Evolutionary conservation across 2,329 filamentous ascomycete genomes (phyloP), one percentile per base, ranked within the genome.

Genomic region (Ophiostoma sp.): DNA sequence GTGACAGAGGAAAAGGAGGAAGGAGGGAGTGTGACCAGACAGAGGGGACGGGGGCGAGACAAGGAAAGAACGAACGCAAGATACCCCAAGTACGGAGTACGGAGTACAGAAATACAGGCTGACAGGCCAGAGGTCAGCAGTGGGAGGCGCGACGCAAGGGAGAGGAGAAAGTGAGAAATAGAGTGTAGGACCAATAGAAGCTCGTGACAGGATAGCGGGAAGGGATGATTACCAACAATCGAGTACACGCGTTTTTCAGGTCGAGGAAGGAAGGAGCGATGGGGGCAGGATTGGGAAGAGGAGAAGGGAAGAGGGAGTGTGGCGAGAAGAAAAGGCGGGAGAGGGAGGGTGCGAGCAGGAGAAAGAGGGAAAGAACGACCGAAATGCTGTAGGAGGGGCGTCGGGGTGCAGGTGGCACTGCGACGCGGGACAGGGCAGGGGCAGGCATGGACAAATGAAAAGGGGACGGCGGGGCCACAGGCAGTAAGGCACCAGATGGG

Each of bases 21-120:
- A 58, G 12, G 52, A 58, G 52, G 52, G 60, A 63, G 60, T 63
- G 60, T 63, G 63, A 38, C 40, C 18, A 64, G 63, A 27, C 16
- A 42, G 8, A 41, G 38, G 41, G 41, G 62, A 41, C 8, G 40
- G 62, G 7, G 41, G 63, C n/a, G 42, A 44, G 55, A 60, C 49
- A 52, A 52, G 49, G 49, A n/a, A 52, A 18, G 49, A 52, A 18
- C 49, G 49, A 18, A 52, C 49, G 49, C 4, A 18, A 52, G 18
- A 52, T 52, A n/a, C 49, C 3, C 45, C 45, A 58, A 38, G 38
- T 5, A 4, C 18, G 5, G 12, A 36, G 12, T 58, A 60, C 55
- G 38, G 55, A 4, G 27, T 27, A 27, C 55, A 38, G 27, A 27
- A 18, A 60, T 36, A 52, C 49, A 55, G 55, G 55, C 27, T 18